These are phyloP conservation scores for Aquilaria sinensis DNA, from an alignment of 345 rosid genomes.

Conservation along the genomic window DNA sequence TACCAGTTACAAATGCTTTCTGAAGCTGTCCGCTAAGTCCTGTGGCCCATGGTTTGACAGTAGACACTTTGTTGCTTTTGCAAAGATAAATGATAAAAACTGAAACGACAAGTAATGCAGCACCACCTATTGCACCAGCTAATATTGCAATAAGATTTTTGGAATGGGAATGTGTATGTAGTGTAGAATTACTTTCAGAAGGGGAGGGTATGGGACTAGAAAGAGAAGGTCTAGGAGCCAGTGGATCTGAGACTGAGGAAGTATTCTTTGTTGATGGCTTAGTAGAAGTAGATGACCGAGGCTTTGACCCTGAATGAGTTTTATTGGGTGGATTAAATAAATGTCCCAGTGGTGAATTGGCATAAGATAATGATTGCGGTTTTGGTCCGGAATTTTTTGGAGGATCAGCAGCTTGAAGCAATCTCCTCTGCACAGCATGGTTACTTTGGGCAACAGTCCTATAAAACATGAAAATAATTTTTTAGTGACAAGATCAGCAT, in stretches of 20 bases:
- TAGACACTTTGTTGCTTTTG: constrained; percentile 38
- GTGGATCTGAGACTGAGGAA: constrained; percentile 12
- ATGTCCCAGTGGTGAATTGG: too few relatives aligned
- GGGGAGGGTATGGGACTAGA: not conserved
- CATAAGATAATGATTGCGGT: not conserved
- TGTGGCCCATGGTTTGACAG: constrained; percentile 93
- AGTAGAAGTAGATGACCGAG: constrained; percentile 9
- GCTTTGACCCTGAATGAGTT: not conserved
- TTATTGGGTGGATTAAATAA: not conserved
- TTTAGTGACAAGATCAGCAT: too few relatives aligned
- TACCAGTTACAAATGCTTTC: constrained; percentile 82
- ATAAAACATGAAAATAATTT: constrained; percentile 2
- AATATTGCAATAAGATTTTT: constrained; percentile 16
- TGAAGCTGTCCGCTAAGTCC: constrained; percentile 94
- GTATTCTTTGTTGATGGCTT: constrained; percentile 13
- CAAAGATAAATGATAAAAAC: constrained; percentile 26
- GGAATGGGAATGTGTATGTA: not conserved
- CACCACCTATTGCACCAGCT: constrained; percentile 32
- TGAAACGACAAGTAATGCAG: constrained; percentile 28
- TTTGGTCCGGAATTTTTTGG: not conserved
- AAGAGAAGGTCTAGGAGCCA: not conserved
- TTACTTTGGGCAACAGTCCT: constrained; percentile 30
- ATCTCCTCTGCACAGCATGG: constrained; percentile 30
- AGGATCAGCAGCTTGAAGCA: constrained; percentile 12
- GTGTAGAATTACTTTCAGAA: not conserved